Evolutionary conservation across 208 protist species (phyloP).

Genomic region (Naegleria fowleri): DNA sequence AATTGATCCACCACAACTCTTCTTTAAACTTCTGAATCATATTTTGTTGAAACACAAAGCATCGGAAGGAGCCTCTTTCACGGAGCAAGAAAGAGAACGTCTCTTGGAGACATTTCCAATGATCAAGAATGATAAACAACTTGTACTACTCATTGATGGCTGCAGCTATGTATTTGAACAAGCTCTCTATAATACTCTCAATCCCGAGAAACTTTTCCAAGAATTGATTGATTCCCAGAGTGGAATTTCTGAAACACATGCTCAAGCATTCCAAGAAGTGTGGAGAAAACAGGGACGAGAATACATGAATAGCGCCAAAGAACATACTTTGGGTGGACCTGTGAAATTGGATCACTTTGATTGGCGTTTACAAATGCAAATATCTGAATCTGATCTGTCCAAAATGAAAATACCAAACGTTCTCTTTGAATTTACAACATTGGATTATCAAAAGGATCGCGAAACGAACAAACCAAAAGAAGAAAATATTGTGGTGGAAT

Average conservation of each 20-base stretch:
- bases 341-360: not conserved
- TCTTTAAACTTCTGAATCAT: not conserved
- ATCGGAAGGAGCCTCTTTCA: not conserved
- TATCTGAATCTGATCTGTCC: not conserved
- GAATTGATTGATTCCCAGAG: not conserved
- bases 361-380: constrained; percentile 19
- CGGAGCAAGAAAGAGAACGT: not conserved
- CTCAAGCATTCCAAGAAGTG: constrained; percentile 2
- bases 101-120: not conserved
- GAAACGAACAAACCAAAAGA: constrained; percentile 16
- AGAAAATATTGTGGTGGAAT: constrained; percentile 6
- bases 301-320: not conserved
- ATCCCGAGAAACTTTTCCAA: not conserved
- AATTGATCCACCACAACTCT: not conserved
- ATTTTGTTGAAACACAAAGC: not conserved
- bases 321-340: not conserved
- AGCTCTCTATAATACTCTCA: constrained; percentile 12
- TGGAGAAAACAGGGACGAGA: not conserved
- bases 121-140: not conserved
- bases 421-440: not conserved
- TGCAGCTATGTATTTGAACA: constrained; percentile 27
- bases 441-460: not conserved
- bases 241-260: not conserved
- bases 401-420: not conserved
- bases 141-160: not conserved